These are phyloP conservation scores for Sodiomyces alkalinus DNA, from an alignment of 2,329 filamentous ascomycete genomes.

Conservation along the genomic window DNA sequence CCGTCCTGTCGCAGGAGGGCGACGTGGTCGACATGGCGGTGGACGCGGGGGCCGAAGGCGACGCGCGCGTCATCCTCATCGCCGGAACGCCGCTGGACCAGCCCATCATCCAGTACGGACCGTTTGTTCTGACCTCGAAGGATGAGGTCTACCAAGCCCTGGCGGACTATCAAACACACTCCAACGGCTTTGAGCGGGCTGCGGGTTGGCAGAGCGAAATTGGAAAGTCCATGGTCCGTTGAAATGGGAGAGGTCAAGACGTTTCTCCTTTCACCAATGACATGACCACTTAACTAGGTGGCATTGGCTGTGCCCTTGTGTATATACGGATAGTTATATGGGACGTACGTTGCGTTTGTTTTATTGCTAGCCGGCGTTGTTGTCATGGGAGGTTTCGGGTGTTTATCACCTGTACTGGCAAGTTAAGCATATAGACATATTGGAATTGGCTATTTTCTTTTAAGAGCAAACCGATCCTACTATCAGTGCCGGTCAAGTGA, in stretches of 20 bases:
- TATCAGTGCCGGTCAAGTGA: no score
- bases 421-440: no score
- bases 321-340: no score
- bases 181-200: constrained; percentile 70
- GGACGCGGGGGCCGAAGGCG: constrained; percentile 44
- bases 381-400: no score
- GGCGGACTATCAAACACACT: constrained; percentile 55
- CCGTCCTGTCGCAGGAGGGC: constrained; percentile 70
- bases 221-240: constrained; percentile 54
- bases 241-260: constrained; percentile 1
- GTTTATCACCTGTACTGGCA: no score
- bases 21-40: constrained; percentile 62
- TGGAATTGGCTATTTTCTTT: no score
- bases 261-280: not conserved
- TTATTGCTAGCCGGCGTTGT: no score
- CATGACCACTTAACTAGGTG: no score
- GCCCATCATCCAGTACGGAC: constrained; percentile 68
- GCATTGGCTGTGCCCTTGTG: no score
- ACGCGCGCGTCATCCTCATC: constrained; percentile 50
- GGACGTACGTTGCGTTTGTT: no score
- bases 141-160: constrained; percentile 65
- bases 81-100: constrained; percentile 71
- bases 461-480: no score
- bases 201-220: constrained; percentile 75
- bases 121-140: constrained; percentile 62